These are phyloP conservation scores for Wickerhamomyces subpelliculosus DNA, from an alignment of 805 yeast species.

Conservation along the genomic window DNA sequence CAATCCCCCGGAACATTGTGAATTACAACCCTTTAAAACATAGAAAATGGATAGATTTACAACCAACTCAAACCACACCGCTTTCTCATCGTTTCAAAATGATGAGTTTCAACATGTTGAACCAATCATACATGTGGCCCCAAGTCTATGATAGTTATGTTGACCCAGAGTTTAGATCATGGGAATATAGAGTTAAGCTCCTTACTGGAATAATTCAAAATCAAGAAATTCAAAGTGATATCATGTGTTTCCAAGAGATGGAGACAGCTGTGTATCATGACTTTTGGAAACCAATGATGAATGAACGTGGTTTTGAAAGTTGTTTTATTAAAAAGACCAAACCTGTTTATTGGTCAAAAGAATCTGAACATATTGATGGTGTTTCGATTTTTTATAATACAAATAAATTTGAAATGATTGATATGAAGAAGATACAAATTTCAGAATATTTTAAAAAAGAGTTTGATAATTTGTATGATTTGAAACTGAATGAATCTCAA, in stretches of 20 bases:
- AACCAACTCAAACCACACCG: neutral
- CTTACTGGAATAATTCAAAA: conserved; percentile 29
- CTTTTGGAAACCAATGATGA: conserved; percentile 31
- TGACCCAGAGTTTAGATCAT: conserved; percentile 37
- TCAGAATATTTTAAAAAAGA: conserved; percentile 10
- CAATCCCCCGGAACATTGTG: neutral
- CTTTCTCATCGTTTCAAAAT: conserved; percentile 20
- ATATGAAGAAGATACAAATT: conserved; percentile 27
- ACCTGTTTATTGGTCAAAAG: conserved; percentile 23
- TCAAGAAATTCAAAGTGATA: conserved; percentile 35
- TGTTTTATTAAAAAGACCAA: conserved; percentile 39
- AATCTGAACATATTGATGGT: conserved; percentile 44
- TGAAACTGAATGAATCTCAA: conserved; percentile 9
- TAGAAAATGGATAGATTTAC: conserved; percentile 14
- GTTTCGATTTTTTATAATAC: conserved; percentile 47
- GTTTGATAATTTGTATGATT: conserved; percentile 4
- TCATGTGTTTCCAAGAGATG: conserved; percentile 56
- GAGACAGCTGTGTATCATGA: conserved; percentile 33
- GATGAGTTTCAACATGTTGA: conserved; percentile 39
- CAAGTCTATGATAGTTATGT: conserved; percentile 45
- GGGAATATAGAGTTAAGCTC: conserved; percentile 42
- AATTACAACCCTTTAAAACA: conserved; percentile 8
- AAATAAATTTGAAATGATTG: conserved; percentile 36
- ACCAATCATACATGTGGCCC: conserved; percentile 55
- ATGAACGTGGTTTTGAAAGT: conserved; percentile 35